Conservation (phyloP, 176 grass and related monocot species). For the Cenchrus purpureus region DNA sequence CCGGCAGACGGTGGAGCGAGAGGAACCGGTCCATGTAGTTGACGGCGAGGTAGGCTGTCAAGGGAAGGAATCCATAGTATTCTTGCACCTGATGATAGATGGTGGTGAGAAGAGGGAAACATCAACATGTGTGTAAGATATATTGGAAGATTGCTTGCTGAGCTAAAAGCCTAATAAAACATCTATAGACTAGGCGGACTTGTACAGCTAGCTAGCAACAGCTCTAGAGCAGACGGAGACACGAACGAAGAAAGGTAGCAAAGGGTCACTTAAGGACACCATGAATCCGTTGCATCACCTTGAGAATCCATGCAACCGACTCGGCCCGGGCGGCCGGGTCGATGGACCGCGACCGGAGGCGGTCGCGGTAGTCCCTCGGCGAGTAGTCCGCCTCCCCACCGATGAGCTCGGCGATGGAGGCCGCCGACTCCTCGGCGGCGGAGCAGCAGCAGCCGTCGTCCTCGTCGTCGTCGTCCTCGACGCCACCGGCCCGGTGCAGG, state of each 20-base stretch:
- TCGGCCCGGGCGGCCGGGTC: conserved; percentile 71
- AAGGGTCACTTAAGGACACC: background rate
- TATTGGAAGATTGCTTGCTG: background rate
- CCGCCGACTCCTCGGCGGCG: conserved; percentile 26
- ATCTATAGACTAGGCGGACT: background rate
- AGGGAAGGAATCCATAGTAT: conserved; percentile 73
- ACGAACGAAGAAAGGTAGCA: background rate
- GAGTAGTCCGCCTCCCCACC: conserved; percentile 65
- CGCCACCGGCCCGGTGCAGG: background rate
- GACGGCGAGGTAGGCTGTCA: conserved; percentile 95
- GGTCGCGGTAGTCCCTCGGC: conserved; percentile 70
- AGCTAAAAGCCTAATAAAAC: background rate
- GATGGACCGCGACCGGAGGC: conserved; percentile 70
- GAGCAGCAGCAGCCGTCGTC: conserved; percentile 43
- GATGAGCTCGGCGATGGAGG: conserved; percentile 68
- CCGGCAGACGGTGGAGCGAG: conserved; percentile 69
- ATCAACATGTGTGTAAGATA: background rate
- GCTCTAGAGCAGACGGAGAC: background rate
- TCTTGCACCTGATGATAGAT: conserved; percentile 69
- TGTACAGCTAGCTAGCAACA: background rate
- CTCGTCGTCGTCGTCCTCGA: background rate
- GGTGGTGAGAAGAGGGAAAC: background rate
- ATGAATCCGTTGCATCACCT: conserved; percentile 42
- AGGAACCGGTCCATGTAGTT: conserved; percentile 99
- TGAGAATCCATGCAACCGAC: conserved; percentile 84